Conservation (phyloP, 208 protist genomes). For the Pavlovales sp. region DNA sequence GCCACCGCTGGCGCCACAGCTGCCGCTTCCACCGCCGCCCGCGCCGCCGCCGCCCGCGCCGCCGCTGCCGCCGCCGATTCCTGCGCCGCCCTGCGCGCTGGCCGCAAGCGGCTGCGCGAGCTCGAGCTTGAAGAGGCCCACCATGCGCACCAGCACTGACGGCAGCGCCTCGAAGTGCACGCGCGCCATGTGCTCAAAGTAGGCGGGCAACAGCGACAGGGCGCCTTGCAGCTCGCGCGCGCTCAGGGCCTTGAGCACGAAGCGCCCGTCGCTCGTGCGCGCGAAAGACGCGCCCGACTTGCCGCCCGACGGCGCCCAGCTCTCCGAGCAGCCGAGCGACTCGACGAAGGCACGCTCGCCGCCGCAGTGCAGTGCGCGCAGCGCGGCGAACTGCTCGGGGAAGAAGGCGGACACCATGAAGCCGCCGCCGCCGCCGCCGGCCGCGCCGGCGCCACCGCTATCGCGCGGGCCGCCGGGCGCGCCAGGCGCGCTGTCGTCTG, state of each 20-base stretch:
- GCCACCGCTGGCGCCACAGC: too few relatives aligned
- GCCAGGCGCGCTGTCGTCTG: too few relatives aligned
- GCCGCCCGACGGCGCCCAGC: background rate
- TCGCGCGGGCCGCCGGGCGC: too few relatives aligned
- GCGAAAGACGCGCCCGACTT: conserved; percentile 4
- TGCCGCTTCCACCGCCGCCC: too few relatives aligned
- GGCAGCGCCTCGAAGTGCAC: background rate
- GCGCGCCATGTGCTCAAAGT: background rate
- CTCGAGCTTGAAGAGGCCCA: background rate
- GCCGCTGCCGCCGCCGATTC: too few relatives aligned
- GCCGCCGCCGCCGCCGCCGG: too few relatives aligned
- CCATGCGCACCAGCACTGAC: background rate
- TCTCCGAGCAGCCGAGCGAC: background rate
- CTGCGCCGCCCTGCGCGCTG: too few relatives aligned
- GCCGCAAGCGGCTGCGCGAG: background rate
- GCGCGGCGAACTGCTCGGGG: background rate
- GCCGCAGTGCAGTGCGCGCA: background rate
- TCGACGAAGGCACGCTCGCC: background rate
- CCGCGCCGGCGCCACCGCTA: too few relatives aligned
- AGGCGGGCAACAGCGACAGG: background rate
- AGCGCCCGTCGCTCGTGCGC: background rate
- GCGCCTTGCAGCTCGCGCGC: background rate
- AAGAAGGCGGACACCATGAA: background rate
- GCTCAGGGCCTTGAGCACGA: background rate
- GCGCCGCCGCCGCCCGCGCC: too few relatives aligned